Evolutionary conservation across 1,139 yeast genomes (phyloP).

Genomic region (Hansenula sp.): DNA sequence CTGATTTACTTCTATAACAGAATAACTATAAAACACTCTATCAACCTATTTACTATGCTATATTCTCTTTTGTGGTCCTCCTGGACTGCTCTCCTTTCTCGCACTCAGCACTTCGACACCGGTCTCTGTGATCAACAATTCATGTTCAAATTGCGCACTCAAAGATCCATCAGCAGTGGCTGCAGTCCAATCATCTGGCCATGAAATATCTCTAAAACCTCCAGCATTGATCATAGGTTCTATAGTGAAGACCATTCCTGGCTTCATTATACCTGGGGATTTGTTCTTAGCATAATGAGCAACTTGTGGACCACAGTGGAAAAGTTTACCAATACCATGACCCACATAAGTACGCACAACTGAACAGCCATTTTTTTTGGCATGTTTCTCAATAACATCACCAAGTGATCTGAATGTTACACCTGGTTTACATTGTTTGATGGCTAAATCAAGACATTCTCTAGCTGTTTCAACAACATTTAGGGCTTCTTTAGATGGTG

Average conservation of each 20-base stretch:
- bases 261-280: conserved; percentile 89
- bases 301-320: conserved; percentile 91
- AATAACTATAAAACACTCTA: too few relatives aligned
- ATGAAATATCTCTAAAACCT: conserved; percentile 70
- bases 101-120: conserved; percentile 93
- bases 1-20: not conserved
- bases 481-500: conserved; percentile 79
- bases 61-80: conserved; percentile 71
- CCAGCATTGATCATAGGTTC: conserved; percentile 98
- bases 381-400: conserved; percentile 83
- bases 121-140: conserved; percentile 84
- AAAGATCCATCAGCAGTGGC: conserved; percentile 82
- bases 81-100: conserved; percentile 74
- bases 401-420: conserved; percentile 84
- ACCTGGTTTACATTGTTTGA: conserved; percentile 87
- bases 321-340: conserved; percentile 83
- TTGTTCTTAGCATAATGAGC: conserved; percentile 95
- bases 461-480: conserved; percentile 92
- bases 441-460: conserved; percentile 82
- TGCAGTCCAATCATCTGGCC: conserved; percentile 99
- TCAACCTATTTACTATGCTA: too few relatives aligned
- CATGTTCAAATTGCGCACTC: conserved; percentile 96
- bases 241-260: conserved; percentile 96
- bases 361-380: conserved; percentile 70
- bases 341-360: conserved; percentile 93